Conservation (phyloP, 768 basidiomycete genomes). For the Rhodosporidiobolus sp. region DNA sequence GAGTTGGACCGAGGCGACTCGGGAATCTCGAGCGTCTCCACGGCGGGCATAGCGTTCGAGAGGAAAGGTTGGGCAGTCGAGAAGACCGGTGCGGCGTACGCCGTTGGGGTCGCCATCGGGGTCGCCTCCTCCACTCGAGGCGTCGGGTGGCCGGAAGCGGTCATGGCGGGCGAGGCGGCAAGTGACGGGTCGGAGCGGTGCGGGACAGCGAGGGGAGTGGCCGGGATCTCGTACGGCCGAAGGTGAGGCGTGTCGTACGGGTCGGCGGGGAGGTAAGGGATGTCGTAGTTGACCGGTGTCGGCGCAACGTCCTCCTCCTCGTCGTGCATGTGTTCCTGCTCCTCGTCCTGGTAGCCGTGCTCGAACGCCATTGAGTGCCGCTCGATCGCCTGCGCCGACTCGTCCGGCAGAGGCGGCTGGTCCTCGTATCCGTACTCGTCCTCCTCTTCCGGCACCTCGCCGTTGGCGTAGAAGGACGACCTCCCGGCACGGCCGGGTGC, state of each 20-base stretch:
- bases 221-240: conserved; percentile 12
- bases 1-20: not conserved
- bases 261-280: conserved; percentile 23
- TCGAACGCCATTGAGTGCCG: conserved; percentile 8
- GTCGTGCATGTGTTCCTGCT: not conserved
- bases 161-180: conserved; percentile 4
- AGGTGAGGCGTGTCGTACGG: conserved; percentile 15
- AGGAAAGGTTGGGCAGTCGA: not conserved
- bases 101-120: conserved; percentile 37
- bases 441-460: not conserved
- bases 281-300: conserved; percentile 18
- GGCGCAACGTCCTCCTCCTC: not conserved
- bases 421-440: conserved; percentile 3
- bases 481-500: not conserved
- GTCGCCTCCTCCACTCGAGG: conserved; percentile 9
- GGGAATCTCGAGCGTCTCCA: not conserved
- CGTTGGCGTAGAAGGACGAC: conserved; percentile 3
- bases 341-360: not conserved
- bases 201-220: conserved; percentile 13
- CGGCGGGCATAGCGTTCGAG: not conserved
- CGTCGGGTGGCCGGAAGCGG: not conserved
- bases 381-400: not conserved
- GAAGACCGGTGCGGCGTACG: conserved; percentile 16
- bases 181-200: not conserved
- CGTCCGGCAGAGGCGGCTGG: not conserved